Conservation (phyloP, 2,329 filamentous ascomycete genomes). For the Trichoderma sp. region DNA sequence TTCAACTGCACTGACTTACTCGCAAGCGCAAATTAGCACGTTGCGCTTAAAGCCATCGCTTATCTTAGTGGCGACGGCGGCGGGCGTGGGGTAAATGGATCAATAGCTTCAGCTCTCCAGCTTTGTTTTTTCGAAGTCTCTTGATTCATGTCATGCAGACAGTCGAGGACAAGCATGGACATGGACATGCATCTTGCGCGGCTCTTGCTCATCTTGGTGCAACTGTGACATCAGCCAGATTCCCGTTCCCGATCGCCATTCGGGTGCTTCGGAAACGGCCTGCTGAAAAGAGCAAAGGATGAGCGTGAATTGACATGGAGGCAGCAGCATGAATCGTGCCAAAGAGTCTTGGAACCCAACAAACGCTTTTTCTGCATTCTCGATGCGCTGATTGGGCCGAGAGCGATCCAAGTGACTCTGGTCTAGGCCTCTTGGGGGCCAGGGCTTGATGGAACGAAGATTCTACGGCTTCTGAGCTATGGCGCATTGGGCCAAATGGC, state of each 20-base stretch:
- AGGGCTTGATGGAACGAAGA: background rate
- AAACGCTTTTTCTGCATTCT: background rate
- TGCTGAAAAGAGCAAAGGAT: constrained; percentile 1
- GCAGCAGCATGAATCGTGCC: background rate
- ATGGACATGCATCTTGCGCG: background rate
- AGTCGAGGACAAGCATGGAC: background rate
- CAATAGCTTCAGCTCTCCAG: background rate
- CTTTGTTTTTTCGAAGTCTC: background rate
- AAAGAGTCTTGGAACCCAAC: background rate
- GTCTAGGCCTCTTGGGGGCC: background rate
- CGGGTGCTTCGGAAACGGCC: constrained; percentile 8
- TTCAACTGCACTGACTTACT: background rate
- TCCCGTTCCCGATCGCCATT: constrained; percentile 14
- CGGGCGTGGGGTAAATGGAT: background rate
- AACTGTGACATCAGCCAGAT: constrained; percentile 16
- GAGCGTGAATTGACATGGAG: background rate
- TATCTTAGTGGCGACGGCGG: background rate
- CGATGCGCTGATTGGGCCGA: background rate
- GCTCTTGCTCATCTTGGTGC: constrained; percentile 13
- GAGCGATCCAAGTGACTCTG: background rate
- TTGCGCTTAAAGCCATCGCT: constrained; percentile 5
- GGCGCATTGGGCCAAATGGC: background rate
- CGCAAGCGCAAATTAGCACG: background rate
- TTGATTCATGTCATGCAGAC: background rate
- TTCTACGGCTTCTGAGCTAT: constrained; percentile 7